Evolutionary conservation across 1,284 basidiomycete genomes (phyloP).

Genomic region (Stereum hirsutum): DNA sequence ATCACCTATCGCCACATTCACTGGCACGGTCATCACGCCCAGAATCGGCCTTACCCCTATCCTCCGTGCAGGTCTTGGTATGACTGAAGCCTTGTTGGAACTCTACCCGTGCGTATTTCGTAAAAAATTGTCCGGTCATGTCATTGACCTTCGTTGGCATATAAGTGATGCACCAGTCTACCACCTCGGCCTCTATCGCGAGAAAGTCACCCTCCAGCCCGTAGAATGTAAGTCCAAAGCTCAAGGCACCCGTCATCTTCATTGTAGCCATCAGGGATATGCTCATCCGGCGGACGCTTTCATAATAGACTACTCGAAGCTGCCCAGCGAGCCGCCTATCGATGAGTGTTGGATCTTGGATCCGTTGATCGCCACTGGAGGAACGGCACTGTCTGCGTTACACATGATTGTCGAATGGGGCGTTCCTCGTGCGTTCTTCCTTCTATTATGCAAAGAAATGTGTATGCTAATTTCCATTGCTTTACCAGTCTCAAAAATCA

Average conservation of each 20-base stretch:
- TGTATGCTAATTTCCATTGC: constrained; percentile 1
- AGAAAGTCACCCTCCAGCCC: constrained; percentile 85
- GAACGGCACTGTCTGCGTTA: constrained; percentile 84
- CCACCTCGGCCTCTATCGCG: constrained; percentile 85
- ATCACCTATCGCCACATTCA: constrained; percentile 63
- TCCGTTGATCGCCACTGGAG: constrained; percentile 89
- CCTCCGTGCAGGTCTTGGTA: constrained; percentile 88
- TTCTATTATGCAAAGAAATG: not conserved
- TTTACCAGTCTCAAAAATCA: constrained; percentile 58
- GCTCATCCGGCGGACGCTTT: too few relatives aligned
- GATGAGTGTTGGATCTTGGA: constrained; percentile 85
- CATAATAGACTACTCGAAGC: constrained; percentile 79
- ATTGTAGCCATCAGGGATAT: too few relatives aligned
- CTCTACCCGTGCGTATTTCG: constrained; percentile 61
- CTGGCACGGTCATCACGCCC: constrained; percentile 56
- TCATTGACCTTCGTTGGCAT: not conserved
- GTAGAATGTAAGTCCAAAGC: constrained; percentile 67
- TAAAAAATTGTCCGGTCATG: not conserved
- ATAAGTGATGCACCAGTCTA: constrained; percentile 72
- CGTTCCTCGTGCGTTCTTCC: constrained; percentile 46
- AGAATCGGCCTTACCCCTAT: constrained; percentile 86
- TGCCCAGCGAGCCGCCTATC: constrained; percentile 70
- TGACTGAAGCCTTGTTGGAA: constrained; percentile 80
- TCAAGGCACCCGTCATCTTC: not conserved
- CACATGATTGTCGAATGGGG: constrained; percentile 86